Conservation (phyloP, 2,329 filamentous ascomycete genomes). For the Fusarium armeniacum region DNA sequence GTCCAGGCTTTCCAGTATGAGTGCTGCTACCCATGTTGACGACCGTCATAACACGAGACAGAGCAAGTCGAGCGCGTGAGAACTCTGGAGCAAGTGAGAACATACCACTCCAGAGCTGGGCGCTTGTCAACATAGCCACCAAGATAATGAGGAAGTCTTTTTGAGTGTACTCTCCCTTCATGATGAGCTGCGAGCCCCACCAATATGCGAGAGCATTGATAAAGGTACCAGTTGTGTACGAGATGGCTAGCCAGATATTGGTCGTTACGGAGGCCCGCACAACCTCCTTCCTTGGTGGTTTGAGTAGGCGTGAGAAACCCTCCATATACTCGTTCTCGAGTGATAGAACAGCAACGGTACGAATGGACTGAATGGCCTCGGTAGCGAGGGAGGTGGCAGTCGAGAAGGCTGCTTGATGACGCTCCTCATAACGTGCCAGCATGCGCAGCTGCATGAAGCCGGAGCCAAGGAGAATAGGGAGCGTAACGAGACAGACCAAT, state of each 20-base stretch:
- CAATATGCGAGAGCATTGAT: slow-evolving; percentile 83
- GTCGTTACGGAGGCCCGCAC: slow-evolving; percentile 62
- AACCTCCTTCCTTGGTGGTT: slow-evolving; percentile 67
- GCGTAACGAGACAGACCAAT: slow-evolving; percentile 75
- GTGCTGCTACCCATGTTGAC: slow-evolving; percentile 59
- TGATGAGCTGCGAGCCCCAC: slow-evolving; percentile 81
- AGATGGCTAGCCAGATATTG: slow-evolving; percentile 72
- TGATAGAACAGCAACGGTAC: slow-evolving; percentile 56
- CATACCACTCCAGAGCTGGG: slow-evolving; percentile 79
- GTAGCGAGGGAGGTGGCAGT: slow-evolving; percentile 41
- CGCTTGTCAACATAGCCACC: slow-evolving; percentile 77
- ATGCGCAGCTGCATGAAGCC: slow-evolving; percentile 77
- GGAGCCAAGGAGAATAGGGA: slow-evolving; percentile 76
- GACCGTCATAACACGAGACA: slow-evolving; percentile 67
- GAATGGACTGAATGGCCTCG: slow-evolving; percentile 40
- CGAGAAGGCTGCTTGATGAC: slow-evolving; percentile 73
- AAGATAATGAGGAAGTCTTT: slow-evolving; percentile 82
- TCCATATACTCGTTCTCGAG: slow-evolving; percentile 65
- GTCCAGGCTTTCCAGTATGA: slow-evolving; percentile 28
- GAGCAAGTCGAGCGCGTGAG: slow-evolving; percentile 72
- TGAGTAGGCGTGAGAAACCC: slow-evolving; percentile 66
- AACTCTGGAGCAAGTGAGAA: slow-evolving; percentile 81
- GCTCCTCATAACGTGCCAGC: slow-evolving; percentile 72
- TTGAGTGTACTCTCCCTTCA: slow-evolving; percentile 72
- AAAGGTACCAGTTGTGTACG: slow-evolving; percentile 72